A percentile compares a stretch with the other conserved stretches of the same genome.
Conservation (phyloP, 2,329 filamentous ascomycete genomes). For the Keithomyces neogunnii region DNA sequence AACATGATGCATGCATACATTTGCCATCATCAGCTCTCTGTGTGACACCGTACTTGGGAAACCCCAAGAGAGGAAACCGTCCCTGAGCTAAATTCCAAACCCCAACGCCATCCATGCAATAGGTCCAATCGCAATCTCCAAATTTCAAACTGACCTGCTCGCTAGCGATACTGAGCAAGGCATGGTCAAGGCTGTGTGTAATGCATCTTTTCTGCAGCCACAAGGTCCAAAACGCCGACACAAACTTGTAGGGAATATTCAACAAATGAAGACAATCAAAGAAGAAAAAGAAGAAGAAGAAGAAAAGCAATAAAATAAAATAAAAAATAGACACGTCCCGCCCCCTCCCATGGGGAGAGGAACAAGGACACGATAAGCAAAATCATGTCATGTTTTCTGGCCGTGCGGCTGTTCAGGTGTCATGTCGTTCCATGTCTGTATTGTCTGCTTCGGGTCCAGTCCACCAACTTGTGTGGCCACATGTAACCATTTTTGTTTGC, state of each 20-base stretch:
- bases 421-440: not conserved
- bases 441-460: not conserved
- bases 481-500: not conserved
- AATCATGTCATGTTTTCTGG: not conserved
- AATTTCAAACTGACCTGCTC: not conserved
- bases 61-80: not conserved
- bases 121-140: constrained; percentile 1
- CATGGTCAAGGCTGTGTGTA: not conserved
- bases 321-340: not conserved
- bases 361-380: not conserved
- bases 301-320: not conserved
- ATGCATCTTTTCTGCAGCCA: not conserved
- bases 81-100: not conserved
- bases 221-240: not conserved
- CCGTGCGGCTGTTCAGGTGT: constrained; percentile 4
- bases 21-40: constrained; percentile 5
- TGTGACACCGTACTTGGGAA: not conserved
- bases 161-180: not conserved
- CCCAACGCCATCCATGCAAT: not conserved
- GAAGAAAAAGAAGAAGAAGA: not conserved
- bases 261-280: not conserved
- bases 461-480: not conserved
- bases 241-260: not conserved
- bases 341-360: not conserved
- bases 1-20: constrained; percentile 1